These are phyloP conservation scores for Phytopythium litorale DNA, from an alignment of 352 stramenopile species.

Conservation along the genomic window DNA sequence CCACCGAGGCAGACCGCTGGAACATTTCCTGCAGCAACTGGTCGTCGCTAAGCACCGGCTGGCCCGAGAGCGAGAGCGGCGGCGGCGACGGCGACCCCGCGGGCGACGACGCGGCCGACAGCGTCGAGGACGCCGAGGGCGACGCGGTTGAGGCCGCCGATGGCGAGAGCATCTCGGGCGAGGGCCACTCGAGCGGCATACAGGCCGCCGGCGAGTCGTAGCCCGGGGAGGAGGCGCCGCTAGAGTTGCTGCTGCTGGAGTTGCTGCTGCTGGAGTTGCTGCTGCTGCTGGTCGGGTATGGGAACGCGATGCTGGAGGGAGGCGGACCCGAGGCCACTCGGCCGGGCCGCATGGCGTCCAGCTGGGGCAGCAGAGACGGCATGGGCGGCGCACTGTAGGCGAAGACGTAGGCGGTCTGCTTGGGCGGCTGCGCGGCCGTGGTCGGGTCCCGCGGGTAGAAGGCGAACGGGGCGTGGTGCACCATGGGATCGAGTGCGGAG, in stretches of 20 bases:
- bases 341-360: slow-evolving; percentile 2
- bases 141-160: background rate
- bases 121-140: background rate
- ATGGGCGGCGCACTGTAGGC: background rate
- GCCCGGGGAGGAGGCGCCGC: background rate
- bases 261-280: no score
- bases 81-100: slow-evolving; percentile 7
- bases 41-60: slow-evolving; percentile 27
- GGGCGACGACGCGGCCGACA: slow-evolving; percentile 6
- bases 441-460: slow-evolving; percentile 7
- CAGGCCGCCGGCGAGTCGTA: slow-evolving; percentile 2
- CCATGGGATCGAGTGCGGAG: background rate
- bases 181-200: background rate
- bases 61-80: slow-evolving; percentile 3
- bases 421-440: background rate
- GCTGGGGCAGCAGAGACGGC: slow-evolving; percentile 6
- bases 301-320: background rate
- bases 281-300: background rate
- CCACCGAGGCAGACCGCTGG: slow-evolving; percentile 28
- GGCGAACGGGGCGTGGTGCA: background rate
- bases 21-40: slow-evolving; percentile 44
- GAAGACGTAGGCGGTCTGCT: background rate
- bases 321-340: background rate
- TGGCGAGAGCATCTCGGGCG: slow-evolving; percentile 1
- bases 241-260: no score